Evolutionary conservation across 345 rosid species (phyloP), one percentile per base, ranked within the genome.

Genomic region (Hibiscus syriacus): DNA sequence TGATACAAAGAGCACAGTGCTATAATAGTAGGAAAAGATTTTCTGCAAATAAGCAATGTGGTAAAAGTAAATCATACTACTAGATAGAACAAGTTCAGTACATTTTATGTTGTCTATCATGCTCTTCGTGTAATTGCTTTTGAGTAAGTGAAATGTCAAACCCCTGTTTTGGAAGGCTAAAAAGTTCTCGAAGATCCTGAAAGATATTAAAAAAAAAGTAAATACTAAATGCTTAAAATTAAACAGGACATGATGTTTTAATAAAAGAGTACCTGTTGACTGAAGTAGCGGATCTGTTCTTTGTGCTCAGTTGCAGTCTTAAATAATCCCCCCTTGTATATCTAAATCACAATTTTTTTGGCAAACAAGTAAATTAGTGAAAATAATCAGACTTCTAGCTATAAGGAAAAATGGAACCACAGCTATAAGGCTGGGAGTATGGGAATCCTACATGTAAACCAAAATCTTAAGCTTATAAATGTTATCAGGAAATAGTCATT

Each of bases 301-400:
- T 91, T 94, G 74, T 86, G 95, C 74, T 94, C 99, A 27, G 99
- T 94, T 58, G 97, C 99, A 72, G 90, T 80, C 83, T 86, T 94
- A 77, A 91, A 94, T 73, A 94, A 73, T n/a, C 99, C 92, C n/a
- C 97, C 97, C 78, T 94, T 94, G 81, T 64, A 94, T 63, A 94
- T 85, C 99, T 94, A 74, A 36, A 50, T 8, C 53, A 17, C 19
- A n/a, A 62, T 9, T 57, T 27, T 27, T 46, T 58, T 57, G 23
- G 16, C 25, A 45, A 43, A 14, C 53, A 69, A 11, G 27, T 36
- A 34, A 60, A 41, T 13, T 61, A 12, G 52, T 3, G 50, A 41
- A 43, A 41, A 25, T 23, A 22, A 38, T 12, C 20, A 12, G 30
- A 62, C 3, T 39, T 62, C 19, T 22, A 23, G 27, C 17, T 38